A percentile compares a stretch with the other conserved stretches of the same genome.
These are phyloP conservation scores for Chloromonas sp. DNA, from an alignment of 163 green algal species.

Conservation along the genomic window DNA sequence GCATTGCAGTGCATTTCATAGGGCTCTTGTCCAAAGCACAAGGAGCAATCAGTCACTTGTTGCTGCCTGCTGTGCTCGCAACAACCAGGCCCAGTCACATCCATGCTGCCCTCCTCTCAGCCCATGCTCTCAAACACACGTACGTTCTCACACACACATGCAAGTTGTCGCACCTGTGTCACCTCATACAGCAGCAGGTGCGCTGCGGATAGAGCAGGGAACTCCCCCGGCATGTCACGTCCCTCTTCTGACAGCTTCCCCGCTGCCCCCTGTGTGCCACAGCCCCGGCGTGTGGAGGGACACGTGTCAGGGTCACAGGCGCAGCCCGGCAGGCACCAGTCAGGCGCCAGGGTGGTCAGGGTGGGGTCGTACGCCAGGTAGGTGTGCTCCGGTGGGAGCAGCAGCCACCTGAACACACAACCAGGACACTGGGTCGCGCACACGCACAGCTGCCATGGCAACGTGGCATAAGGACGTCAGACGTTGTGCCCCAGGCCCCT, in stretches of 20 bases:
- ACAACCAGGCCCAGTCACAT: neutral
- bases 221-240: neutral
- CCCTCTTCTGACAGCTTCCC: neutral
- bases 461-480: too few relatives aligned
- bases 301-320: neutral
- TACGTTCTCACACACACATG: too few relatives aligned
- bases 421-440: too few relatives aligned
- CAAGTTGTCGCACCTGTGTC: neutral
- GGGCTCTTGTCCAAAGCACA: neutral
- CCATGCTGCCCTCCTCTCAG: neutral
- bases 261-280: neutral
- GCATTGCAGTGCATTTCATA: neutral
- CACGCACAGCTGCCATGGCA: too few relatives aligned
- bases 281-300: neutral
- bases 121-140: neutral
- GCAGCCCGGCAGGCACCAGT: slow-evolving; percentile 18
- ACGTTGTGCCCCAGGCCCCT: too few relatives aligned
- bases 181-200: slow-evolving; percentile 8
- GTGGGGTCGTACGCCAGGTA: slow-evolving; percentile 57
- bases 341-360: slow-evolving; percentile 19
- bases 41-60: too few relatives aligned
- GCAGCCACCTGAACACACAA: slow-evolving; percentile 45
- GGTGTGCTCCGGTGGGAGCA: slow-evolving; percentile 66
- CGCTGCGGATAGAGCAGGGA: neutral
- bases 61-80: neutral